Percentiles rank a stretch among this genome's conserved stretches.
Evolutionary conservation across 164 flowering plant genomes (phyloP).

Genomic region (Piper betle): DNA sequence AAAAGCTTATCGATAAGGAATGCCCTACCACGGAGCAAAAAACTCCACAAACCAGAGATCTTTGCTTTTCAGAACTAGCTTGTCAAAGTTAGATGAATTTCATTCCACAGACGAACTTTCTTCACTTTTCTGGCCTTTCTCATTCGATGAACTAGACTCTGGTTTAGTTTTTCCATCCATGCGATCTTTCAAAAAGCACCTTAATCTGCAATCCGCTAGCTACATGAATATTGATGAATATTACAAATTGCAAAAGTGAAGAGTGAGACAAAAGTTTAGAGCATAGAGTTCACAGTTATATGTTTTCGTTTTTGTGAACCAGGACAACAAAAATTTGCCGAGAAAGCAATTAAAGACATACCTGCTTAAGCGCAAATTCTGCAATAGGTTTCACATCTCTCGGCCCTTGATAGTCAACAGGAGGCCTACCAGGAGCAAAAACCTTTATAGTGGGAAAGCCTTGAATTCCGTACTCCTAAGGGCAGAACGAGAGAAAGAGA

Average conservation of each 20-base stretch:
- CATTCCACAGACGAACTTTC: slow-evolving; percentile 68
- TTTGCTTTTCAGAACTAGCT: slow-evolving; percentile 75
- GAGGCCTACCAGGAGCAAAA: slow-evolving; percentile 84
- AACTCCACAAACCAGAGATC: slow-evolving; percentile 97
- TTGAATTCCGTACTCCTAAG: slow-evolving; percentile 79
- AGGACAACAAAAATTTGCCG: background rate
- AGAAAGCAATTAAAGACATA: slow-evolving; percentile 11
- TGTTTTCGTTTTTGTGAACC: background rate
- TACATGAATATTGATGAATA: background rate
- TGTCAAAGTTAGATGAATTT: slow-evolving; percentile 77
- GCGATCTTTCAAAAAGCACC: slow-evolving; percentile 67
- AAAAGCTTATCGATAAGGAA: background rate
- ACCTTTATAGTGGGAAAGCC: slow-evolving; percentile 98
- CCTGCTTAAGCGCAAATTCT: slow-evolving; percentile 81
- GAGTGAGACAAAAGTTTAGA: background rate
- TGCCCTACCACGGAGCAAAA: slow-evolving; percentile 89
- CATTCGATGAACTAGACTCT: slow-evolving; percentile 35
- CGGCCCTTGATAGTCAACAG: slow-evolving; percentile 89
- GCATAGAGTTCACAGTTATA: background rate
- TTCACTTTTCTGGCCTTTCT: slow-evolving; percentile 50
- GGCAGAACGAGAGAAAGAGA: no score
- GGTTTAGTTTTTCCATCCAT: slow-evolving; percentile 62
- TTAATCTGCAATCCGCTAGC: slow-evolving; percentile 41
- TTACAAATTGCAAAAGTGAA: background rate
- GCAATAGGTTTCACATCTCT: slow-evolving; percentile 90